Conservation (phyloP, 2,329 filamentous ascomycete genomes). For the Microcyclospora pomicola region DNA sequence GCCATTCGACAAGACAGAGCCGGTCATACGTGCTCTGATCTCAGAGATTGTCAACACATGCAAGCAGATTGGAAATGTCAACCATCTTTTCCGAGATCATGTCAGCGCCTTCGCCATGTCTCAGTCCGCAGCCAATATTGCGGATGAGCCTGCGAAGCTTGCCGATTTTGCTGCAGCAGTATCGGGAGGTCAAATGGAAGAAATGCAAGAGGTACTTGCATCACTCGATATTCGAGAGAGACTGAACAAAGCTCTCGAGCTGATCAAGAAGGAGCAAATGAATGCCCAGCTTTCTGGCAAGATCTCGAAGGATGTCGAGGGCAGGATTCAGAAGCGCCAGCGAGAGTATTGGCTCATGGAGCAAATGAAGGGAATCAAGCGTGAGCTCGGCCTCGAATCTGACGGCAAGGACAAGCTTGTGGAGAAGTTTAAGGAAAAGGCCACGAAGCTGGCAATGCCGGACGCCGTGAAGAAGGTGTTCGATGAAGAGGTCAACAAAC, state of each 20-base stretch:
- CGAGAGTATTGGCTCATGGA: slow-evolving; percentile 98
- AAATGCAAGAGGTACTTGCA: slow-evolving; percentile 82
- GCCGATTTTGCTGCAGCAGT: slow-evolving; percentile 96
- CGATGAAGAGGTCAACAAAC: slow-evolving; percentile 94
- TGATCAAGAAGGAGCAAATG: slow-evolving; percentile 96
- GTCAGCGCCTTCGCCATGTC: slow-evolving; percentile 96
- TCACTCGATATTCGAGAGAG: slow-evolving; percentile 85
- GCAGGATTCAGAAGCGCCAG: slow-evolving; percentile 92
- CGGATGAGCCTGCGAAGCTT: slow-evolving; percentile 84
- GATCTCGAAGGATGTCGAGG: slow-evolving; percentile 95
- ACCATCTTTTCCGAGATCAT: slow-evolving; percentile 90
- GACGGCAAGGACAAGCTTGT: slow-evolving; percentile 97
- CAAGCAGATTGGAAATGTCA: slow-evolving; percentile 89
- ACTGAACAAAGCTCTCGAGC: slow-evolving; percentile 77
- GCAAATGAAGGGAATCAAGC: slow-evolving; percentile 96
- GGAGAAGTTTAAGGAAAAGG: slow-evolving; percentile 95
- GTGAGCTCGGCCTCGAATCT: slow-evolving; percentile 89
- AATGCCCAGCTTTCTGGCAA: slow-evolving; percentile 94
- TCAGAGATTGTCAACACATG: slow-evolving; percentile 99
- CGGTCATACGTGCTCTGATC: slow-evolving; percentile 77
- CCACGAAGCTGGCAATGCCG: slow-evolving; percentile 85
- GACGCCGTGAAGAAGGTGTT: slow-evolving; percentile 95
- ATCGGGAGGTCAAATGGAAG: slow-evolving; percentile 80
- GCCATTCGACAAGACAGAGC: slow-evolving; percentile 77
- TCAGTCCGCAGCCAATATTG: slow-evolving; percentile 86